Evolutionary conservation across 2,329 filamentous ascomycete species (phyloP).

Genomic region (Aphanocladium album): DNA sequence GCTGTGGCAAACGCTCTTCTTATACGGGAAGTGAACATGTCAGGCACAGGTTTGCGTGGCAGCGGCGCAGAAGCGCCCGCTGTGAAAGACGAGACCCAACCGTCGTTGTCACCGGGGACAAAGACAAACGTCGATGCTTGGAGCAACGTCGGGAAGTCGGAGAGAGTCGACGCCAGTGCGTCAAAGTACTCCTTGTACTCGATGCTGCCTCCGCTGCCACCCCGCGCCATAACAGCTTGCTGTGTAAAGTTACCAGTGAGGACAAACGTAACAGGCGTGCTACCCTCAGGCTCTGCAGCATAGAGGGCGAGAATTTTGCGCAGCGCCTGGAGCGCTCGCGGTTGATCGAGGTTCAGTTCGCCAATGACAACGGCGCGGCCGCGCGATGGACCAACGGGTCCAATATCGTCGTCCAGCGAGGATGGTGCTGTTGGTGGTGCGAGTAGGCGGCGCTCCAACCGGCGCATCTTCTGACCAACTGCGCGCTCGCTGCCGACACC

Average conservation of each 20-base stretch:
- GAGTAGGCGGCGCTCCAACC: constrained; percentile 66
- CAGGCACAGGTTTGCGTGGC: constrained; percentile 69
- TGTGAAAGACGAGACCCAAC: constrained; percentile 86
- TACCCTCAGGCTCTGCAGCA: constrained; percentile 55
- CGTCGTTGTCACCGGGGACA: constrained; percentile 93
- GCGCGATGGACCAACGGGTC: constrained; percentile 28
- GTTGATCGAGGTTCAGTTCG: constrained; percentile 81
- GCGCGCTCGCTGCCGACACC: constrained; percentile 87
- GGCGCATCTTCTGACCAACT: constrained; percentile 75
- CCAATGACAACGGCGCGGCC: constrained; percentile 69
- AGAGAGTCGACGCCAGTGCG: constrained; percentile 71
- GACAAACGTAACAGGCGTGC: constrained; percentile 72
- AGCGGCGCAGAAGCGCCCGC: constrained; percentile 67
- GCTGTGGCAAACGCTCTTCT: constrained; percentile 74
- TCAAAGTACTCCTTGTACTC: constrained; percentile 98
- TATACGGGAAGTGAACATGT: constrained; percentile 84
- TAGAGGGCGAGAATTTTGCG: constrained; percentile 74
- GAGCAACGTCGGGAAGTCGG: constrained; percentile 78
- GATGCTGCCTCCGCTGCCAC: constrained; percentile 74
- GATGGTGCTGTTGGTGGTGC: constrained; percentile 23
- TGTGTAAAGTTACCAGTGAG: constrained; percentile 79
- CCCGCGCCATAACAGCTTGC: constrained; percentile 60
- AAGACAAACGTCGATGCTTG: constrained; percentile 82
- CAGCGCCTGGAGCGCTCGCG: constrained; percentile 74
- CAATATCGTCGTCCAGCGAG: constrained; percentile 22